These are phyloP conservation scores for Musa schizocarpa DNA, from an alignment of 176 grass and related monocot genomes.

Conservation along the genomic window DNA sequence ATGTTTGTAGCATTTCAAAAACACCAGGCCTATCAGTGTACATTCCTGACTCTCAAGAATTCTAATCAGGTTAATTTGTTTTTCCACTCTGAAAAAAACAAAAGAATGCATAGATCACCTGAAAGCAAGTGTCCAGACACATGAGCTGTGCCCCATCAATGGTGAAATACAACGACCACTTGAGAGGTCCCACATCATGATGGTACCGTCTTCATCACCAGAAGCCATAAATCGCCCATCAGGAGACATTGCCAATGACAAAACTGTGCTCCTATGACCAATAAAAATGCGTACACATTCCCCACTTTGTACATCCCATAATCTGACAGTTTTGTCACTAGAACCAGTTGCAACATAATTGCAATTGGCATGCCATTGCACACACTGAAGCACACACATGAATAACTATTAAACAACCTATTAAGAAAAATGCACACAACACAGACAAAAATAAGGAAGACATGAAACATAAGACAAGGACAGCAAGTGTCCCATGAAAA, in stretches of 20 bases:
- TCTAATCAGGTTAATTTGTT: not conserved
- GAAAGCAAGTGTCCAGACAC: conserved; percentile 92
- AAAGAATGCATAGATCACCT: conserved; percentile 32
- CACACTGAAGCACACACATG: conserved; percentile 57
- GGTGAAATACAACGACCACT: conserved; percentile 66
- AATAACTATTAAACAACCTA: conserved; percentile 10
- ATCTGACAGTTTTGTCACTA: conserved; percentile 88
- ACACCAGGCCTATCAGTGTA: not conserved
- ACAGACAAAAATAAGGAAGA: not conserved
- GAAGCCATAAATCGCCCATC: conserved; percentile 92
- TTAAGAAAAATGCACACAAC: conserved; percentile 7
- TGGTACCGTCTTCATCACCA: conserved; percentile 87
- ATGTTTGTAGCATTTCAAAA: not conserved
- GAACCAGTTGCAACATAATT: conserved; percentile 90
- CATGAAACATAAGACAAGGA: not conserved
- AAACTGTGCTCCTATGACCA: conserved; percentile 91
- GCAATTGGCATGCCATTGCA: conserved; percentile 97
- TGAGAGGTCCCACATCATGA: conserved; percentile 97
- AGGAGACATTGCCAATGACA: conserved; percentile 91
- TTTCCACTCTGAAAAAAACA: not conserved
- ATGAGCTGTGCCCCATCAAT: conserved; percentile 71
- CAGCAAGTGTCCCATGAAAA: not conserved
- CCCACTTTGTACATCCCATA: conserved; percentile 93
- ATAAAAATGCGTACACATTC: conserved; percentile 90
- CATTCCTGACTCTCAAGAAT: not conserved